phyloP scores from a whole-genome alignment of 495 filamentous ascomycete species.

The Aspergillus leporis region DNA sequence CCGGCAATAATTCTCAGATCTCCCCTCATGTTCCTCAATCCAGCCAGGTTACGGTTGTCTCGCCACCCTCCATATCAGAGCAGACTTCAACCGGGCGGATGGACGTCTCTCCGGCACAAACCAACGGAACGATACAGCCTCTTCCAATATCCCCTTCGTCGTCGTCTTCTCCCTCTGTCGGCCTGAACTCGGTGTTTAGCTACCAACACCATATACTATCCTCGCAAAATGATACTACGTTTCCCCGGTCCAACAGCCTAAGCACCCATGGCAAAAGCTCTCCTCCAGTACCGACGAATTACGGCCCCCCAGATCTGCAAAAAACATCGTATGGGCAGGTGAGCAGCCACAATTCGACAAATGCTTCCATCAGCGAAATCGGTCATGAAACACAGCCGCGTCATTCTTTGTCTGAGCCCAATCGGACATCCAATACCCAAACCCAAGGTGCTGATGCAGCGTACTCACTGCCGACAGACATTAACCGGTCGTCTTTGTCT shows the following conservation, averaged over 20 bases:
- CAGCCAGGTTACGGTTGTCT: conserved; percentile 10
- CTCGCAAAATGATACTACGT: conserved; percentile 18
- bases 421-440: conserved; percentile 1
- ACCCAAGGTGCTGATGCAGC: conserved; percentile 17
- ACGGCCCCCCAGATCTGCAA: conserved; percentile 21
- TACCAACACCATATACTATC: conserved; percentile 22
- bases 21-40: conserved; percentile 12
- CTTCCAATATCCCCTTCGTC: conserved; percentile 12
- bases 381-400: conserved; percentile 13
- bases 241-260: conserved; percentile 15
- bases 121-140: background rate
- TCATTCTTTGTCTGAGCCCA: conserved; percentile 13
- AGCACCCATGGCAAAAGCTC: conserved; percentile 22
- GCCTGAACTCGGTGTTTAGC: conserved; percentile 19
- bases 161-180: conserved; percentile 17
- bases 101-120: background rate
- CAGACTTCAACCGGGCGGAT: conserved; percentile 4
- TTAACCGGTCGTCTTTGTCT: conserved; percentile 24
- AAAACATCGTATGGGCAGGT: conserved; percentile 11
- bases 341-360: conserved; percentile 13
- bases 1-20: conserved; percentile 25
- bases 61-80: conserved; percentile 13
- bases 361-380: conserved; percentile 20
- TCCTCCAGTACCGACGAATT: conserved; percentile 16
- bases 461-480: conserved; percentile 32